Percentiles rank a stretch among this genome's conserved stretches.
Conservation (phyloP, 495 filamentous ascomycete species). For the Penicillium antarcticum region DNA sequence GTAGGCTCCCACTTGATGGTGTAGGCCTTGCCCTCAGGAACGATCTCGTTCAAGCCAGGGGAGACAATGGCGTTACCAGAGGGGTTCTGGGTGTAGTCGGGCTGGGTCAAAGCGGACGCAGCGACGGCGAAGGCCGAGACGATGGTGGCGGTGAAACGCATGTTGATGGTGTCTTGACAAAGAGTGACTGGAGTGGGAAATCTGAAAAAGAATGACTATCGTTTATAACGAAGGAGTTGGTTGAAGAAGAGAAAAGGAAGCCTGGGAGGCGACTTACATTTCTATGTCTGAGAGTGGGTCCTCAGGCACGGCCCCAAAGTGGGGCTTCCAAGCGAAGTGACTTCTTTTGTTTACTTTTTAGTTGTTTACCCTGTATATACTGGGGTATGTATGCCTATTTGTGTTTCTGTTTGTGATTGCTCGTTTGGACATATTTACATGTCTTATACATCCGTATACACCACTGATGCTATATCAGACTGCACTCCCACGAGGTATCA, state of each 20-base stretch:
- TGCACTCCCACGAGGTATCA: no score
- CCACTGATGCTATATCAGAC: no score
- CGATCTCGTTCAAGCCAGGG: slow-evolving; percentile 50
- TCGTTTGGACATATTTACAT: no score
- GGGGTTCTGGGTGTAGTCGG: slow-evolving; percentile 45
- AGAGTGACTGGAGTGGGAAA: slow-evolving; percentile 23
- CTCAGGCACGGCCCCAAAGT: neutral
- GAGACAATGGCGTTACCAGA: slow-evolving; percentile 54
- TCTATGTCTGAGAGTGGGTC: neutral
- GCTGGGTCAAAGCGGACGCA: slow-evolving; percentile 50
- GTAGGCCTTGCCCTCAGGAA: slow-evolving; percentile 54
- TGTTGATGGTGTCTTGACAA: slow-evolving; percentile 31
- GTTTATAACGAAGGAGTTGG: slow-evolving; percentile 11
- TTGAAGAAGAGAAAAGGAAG: slow-evolving; percentile 20
- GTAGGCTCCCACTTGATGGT: slow-evolving; percentile 59
- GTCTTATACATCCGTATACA: no score
- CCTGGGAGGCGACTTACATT: slow-evolving; percentile 20
- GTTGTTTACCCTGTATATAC: no score
- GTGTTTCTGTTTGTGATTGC: no score
- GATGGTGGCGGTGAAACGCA: slow-evolving; percentile 50
- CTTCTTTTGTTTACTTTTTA: neutral
- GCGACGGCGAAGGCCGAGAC: slow-evolving; percentile 48
- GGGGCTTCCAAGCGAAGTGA: neutral
- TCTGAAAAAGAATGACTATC: slow-evolving; percentile 13
- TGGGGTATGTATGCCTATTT: no score